Evolutionary conservation across 345 rosid genomes (phyloP), one percentile per base, ranked within the genome.

Genomic region (Salix dunnii): DNA sequence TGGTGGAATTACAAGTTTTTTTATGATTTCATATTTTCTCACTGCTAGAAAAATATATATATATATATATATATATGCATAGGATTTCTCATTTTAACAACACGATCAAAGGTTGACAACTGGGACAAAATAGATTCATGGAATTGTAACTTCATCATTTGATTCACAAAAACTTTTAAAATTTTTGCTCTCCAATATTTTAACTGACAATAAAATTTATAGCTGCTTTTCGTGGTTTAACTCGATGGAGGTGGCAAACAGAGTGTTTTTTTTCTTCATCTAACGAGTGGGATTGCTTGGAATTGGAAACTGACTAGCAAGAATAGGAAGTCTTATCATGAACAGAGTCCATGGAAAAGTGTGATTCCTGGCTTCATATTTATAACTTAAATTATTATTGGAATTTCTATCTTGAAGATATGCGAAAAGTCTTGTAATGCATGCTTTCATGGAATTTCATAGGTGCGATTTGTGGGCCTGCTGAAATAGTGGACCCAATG

Each of bases 391-490:
- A 10, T 58, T 58, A 9, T 58, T 3, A 58, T 3, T 58, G 13
- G 0, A 58, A n/a, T n/a, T 27, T 3, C 16, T 55, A 4, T 55
- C 28, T 9, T n/a, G 3, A 3, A 53, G 60, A 46, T 58, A 2
- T n/a, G 63, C 10, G 7, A 1, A 53, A 62, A 4, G 18, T 23
- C 33, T 62, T 62, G 33, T 27, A 14, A 25, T 4, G 30, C 18
- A 25, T 12, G 30, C 18, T 16, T 62, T 20, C 21, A 6, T 20
- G 10, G 46, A n/a, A 31, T 17, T 74, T 55, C 11, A 2, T 77
- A 91, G 99, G 99, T 17, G 98, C 97, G n/a, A 91, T 91, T 38
- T 96, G 99, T 79, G 99, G 98, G 35, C 91, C 97, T 0, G 96
- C 88, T 7, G 85, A 86, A 78, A 81, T 92, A 20, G 93, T 96